Conservation (phyloP, 768 basidiomycete species). For the Dioszegia hungarica region DNA sequence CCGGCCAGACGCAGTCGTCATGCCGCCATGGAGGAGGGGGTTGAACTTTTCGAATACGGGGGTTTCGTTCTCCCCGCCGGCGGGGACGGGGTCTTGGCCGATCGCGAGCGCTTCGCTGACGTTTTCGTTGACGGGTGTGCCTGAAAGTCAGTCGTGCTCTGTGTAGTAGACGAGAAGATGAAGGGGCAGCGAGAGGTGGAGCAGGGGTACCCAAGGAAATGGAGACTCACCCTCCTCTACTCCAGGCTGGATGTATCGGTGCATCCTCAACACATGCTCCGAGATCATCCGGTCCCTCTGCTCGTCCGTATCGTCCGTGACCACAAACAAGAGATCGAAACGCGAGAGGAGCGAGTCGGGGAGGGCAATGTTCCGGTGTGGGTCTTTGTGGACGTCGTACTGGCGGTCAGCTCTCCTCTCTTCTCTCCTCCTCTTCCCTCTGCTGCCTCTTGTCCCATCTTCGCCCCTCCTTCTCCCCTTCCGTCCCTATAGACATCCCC, state of each 20-base stretch:
- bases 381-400: slow-evolving; percentile 99
- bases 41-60: slow-evolving; percentile 95
- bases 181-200: too few species aligned
- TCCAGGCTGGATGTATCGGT: slow-evolving; percentile 91
- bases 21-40: slow-evolving; percentile 83
- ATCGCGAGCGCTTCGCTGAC: slow-evolving; percentile 82
- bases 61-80: slow-evolving; percentile 57
- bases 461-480: too few species aligned
- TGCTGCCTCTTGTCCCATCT: too few species aligned
- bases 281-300: slow-evolving; percentile 87
- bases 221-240: slow-evolving; percentile 79
- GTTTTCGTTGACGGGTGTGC: slow-evolving; percentile 75
- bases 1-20: slow-evolving; percentile 56
- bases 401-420: slow-evolving; percentile 51
- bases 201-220: not conserved
- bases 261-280: slow-evolving; percentile 95
- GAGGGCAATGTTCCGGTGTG: slow-evolving; percentile 95
- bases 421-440: too few species aligned
- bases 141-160: slow-evolving; percentile 19
- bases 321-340: slow-evolving; percentile 96
- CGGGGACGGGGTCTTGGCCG: slow-evolving; percentile 51
- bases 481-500: too few species aligned
- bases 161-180: too few species aligned
- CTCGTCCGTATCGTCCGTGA: slow-evolving; percentile 97
- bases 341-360: slow-evolving; percentile 96